A percentile compares a stretch with the other conserved stretches of the same genome.
Conservation (phyloP, 495 filamentous ascomycete genomes). For the Xylaria longipes region DNA sequence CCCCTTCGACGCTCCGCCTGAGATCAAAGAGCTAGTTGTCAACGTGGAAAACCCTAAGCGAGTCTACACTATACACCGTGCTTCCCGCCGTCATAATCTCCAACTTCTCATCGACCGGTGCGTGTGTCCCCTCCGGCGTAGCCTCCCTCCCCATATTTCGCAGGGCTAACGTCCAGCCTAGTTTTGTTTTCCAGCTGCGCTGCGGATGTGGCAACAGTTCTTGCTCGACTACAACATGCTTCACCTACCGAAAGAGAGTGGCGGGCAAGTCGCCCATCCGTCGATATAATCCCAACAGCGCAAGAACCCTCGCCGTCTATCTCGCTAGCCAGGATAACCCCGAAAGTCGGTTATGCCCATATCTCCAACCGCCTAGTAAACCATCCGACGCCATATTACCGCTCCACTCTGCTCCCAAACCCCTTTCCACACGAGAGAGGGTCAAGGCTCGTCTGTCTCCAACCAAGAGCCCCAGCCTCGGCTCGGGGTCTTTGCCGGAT, state of each 20-base stretch:
- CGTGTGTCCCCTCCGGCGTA: conserved; percentile 29
- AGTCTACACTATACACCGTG: conserved; percentile 58
- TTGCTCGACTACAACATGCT: conserved; percentile 81
- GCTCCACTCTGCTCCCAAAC: conserved; percentile 44
- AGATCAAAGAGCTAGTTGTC: conserved; percentile 55
- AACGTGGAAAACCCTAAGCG: conserved; percentile 59
- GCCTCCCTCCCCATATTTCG: conserved; percentile 9
- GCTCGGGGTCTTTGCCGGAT: neutral
- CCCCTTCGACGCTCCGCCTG: conserved; percentile 57
- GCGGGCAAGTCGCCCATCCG: conserved; percentile 71
- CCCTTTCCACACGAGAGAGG: conserved; percentile 32
- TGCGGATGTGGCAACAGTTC: conserved; percentile 75
- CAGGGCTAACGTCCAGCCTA: conserved; percentile 44
- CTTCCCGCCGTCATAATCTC: conserved; percentile 58
- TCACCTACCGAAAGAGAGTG: conserved; percentile 72
- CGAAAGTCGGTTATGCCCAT: conserved; percentile 73
- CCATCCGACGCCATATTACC: conserved; percentile 48
- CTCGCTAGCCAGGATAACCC: conserved; percentile 82
- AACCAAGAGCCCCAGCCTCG: neutral
- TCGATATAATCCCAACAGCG: conserved; percentile 70
- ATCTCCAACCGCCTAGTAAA: conserved; percentile 45
- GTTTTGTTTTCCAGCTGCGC: conserved; percentile 83
- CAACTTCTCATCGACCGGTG: conserved; percentile 62
- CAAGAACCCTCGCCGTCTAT: conserved; percentile 78
- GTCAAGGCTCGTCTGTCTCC: conserved; percentile 21